A percentile compares a stretch with the other conserved stretches of the same genome.
These are phyloP conservation scores for Phytopythium litorale DNA, from an alignment of 352 stramenopile genomes.

Conservation along the genomic window DNA sequence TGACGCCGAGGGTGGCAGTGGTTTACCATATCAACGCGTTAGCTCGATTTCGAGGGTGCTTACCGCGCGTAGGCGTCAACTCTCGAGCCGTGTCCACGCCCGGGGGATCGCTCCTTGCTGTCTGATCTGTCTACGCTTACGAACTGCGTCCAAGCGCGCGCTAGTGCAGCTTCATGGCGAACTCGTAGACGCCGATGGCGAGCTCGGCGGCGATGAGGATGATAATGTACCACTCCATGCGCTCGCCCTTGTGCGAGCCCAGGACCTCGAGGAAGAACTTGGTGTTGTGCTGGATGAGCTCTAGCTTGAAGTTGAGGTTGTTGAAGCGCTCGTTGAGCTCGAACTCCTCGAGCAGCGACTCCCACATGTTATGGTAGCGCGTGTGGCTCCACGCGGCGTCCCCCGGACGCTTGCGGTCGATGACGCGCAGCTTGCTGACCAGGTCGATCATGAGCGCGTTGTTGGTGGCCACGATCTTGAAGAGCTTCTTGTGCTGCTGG, in stretches of 20 bases:
- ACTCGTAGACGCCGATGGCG: slow-evolving; percentile 84
- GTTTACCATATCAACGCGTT: not conserved
- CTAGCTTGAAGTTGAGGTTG: slow-evolving; percentile 97
- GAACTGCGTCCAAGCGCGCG: too few relatives aligned
- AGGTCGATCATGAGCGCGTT: slow-evolving; percentile 97
- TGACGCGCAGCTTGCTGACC: slow-evolving; percentile 95
- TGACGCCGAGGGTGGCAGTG: not conserved
- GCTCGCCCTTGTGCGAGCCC: slow-evolving; percentile 92
- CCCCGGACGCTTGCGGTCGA: slow-evolving; percentile 89
- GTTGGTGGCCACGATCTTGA: slow-evolving; percentile 93
- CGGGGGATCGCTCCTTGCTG: too few relatives aligned
- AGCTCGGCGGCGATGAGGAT: slow-evolving; percentile 95
- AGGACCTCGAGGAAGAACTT: slow-evolving; percentile 99
- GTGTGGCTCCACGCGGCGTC: slow-evolving; percentile 95
- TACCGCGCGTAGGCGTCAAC: not conserved
- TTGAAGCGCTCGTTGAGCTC: slow-evolving; percentile 94
- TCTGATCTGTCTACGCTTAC: not conserved
- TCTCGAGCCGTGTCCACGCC: not conserved
- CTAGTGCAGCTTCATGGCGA: slow-evolving; percentile 60
- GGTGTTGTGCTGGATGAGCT: slow-evolving; percentile 97
- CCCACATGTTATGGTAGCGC: slow-evolving; percentile 93
- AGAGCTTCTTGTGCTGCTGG: slow-evolving; percentile 76
- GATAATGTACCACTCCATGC: slow-evolving; percentile 98
- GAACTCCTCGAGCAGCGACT: slow-evolving; percentile 88
- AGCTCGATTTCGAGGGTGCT: not conserved